Percentiles rank a stretch among this genome's conserved stretches.
These are phyloP conservation scores for Zopfochytrium polystomum DNA, from an alignment of 371 early-diverging fungal species.

Conservation along the genomic window DNA sequence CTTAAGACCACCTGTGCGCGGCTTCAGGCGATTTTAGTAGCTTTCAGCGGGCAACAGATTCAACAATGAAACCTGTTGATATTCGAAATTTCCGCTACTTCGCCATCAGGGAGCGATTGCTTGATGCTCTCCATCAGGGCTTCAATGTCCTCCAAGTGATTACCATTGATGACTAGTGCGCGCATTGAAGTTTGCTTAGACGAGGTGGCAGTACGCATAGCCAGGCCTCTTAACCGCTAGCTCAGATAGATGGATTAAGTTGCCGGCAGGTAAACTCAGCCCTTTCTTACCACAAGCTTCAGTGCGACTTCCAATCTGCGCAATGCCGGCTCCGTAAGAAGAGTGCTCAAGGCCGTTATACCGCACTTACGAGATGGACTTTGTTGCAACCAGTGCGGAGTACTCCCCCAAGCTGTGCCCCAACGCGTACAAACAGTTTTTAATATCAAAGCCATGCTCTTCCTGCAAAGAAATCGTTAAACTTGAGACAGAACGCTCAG, in stretches of 20 bases:
- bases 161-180: constrained; percentile 76
- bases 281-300: constrained; percentile 64
- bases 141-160: constrained; percentile 69
- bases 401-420: constrained; percentile 97
- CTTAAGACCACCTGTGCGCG: constrained; percentile 81
- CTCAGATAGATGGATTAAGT: too few relatives aligned
- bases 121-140: constrained; percentile 60
- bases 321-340: not conserved
- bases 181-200: constrained; percentile 78
- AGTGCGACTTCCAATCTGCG: constrained; percentile 71
- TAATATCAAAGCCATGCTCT: constrained; percentile 76
- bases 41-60: not conserved
- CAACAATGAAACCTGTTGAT: constrained; percentile 60
- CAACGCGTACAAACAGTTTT: constrained; percentile 70
- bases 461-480: constrained; percentile 26
- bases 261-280: not conserved
- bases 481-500: not conserved
- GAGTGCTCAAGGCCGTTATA: constrained; percentile 1
- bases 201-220: constrained; percentile 81
- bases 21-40: constrained; percentile 3
- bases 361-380: constrained; percentile 55
- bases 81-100: constrained; percentile 80
- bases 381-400: constrained; percentile 36
- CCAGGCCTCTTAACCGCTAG: constrained; percentile 72
- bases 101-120: constrained; percentile 58